Conservation (phyloP, 208 protist species). For the Crithidia brevicula region DNA sequence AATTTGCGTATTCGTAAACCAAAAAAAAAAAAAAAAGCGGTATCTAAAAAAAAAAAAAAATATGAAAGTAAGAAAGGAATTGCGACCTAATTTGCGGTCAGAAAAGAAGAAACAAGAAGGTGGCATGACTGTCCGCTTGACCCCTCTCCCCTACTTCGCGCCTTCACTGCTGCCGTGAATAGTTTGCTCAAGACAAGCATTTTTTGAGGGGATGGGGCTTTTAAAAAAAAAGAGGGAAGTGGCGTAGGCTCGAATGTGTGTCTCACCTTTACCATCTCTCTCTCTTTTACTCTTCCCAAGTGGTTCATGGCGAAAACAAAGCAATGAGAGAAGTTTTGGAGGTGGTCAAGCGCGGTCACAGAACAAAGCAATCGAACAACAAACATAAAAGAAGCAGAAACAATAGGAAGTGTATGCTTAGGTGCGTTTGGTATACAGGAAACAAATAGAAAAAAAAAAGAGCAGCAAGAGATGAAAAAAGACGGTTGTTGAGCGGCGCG, state of each 20-base stretch:
- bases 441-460: neutral
- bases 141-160: neutral
- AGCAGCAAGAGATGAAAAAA: no score
- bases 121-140: neutral
- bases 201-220: no score
- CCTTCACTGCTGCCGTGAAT: neutral
- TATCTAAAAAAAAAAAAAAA: conserved; percentile 2
- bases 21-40: conserved; percentile 6
- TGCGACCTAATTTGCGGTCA: conserved; percentile 15
- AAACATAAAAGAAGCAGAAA: conserved; percentile 4
- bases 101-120: conserved; percentile 3
- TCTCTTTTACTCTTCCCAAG: no score
- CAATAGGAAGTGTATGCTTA: neutral
- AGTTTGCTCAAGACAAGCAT: neutral
- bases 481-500: no score
- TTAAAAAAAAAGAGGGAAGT: conserved; percentile 1
- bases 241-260: no score
- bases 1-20: conserved; percentile 8
- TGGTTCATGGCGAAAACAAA: no score
- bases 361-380: neutral
- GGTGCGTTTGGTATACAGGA: conserved; percentile 4
- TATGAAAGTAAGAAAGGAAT: conserved; percentile 1
- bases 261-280: no score
- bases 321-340: no score
- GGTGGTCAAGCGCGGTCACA: neutral